phyloP scores from a whole-genome alignment of 441 rosid species.

The Erodium texanum region DNA sequence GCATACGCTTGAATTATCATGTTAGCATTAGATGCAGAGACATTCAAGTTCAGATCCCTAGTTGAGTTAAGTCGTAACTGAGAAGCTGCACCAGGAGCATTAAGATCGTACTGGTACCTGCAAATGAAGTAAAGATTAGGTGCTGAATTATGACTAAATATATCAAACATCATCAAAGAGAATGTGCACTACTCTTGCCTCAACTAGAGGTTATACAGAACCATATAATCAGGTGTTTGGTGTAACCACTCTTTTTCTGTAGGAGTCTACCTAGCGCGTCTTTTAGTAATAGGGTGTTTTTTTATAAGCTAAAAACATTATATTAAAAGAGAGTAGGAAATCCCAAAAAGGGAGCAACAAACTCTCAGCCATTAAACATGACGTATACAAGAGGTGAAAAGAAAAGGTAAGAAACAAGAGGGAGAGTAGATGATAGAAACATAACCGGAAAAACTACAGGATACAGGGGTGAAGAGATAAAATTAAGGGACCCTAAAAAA shows the following conservation, averaged over 20 bases:
- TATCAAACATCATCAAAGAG: neutral
- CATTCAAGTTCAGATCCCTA: slow-evolving; percentile 74
- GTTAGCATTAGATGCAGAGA: slow-evolving; percentile 78
- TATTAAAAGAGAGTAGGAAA: too few relatives aligned
- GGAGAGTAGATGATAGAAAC: too few relatives aligned
- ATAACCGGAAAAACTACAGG: too few relatives aligned
- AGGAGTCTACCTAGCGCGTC: neutral
- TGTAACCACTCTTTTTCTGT: neutral
- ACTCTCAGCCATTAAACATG: too few relatives aligned
- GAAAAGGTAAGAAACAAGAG: too few relatives aligned
- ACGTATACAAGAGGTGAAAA: too few relatives aligned
- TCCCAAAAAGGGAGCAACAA: too few relatives aligned
- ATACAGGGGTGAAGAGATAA: too few relatives aligned
- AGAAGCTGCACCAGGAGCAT: slow-evolving; percentile 70
- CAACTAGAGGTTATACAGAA: neutral
- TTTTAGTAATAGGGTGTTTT: neutral
- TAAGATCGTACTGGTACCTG: slow-evolving; percentile 62
- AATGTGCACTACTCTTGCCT: neutral
- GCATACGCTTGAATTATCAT: slow-evolving; percentile 96
- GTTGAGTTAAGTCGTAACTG: slow-evolving; percentile 75
- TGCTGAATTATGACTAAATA: slow-evolving; percentile 5
- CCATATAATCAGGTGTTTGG: neutral
- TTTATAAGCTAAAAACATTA: neutral
- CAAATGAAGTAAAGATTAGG: slow-evolving; percentile 7
- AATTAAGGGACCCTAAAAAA: too few relatives aligned